phyloP scores from a whole-genome alignment of 352 stramenopile genomes.

The Phytophthora citrophthora region DNA sequence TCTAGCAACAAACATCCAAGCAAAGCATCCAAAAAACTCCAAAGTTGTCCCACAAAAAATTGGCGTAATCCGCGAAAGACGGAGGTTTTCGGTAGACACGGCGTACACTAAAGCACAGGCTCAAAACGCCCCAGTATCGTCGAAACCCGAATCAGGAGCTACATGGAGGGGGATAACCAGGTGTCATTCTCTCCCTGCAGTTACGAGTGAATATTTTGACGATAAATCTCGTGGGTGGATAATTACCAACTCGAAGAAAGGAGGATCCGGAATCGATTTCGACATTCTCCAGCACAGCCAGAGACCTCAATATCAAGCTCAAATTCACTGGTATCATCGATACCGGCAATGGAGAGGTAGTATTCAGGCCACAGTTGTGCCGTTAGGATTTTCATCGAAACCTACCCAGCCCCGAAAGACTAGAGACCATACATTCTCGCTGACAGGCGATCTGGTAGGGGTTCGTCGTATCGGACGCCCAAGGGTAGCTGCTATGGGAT shows the following conservation, averaged over 20 bases:
- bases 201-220: conserved; percentile 47
- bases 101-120: not conserved
- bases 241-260: conserved; percentile 38
- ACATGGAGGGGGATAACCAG: conserved; percentile 43
- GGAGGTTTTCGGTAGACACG: conserved; percentile 5
- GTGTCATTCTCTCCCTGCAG: conserved; percentile 55
- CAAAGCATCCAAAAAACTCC: too few relatives aligned
- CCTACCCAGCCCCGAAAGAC: not conserved
- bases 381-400: not conserved
- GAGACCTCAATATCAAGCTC: conserved; percentile 50
- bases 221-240: conserved; percentile 39
- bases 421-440: not conserved
- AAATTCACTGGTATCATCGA: conserved; percentile 52
- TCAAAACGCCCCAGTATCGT: not conserved
- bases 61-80: too few relatives aligned
- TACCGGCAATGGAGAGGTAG: conserved; percentile 43
- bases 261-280: conserved; percentile 51
- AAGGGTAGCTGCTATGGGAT: conserved; percentile 24
- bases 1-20: too few relatives aligned
- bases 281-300: conserved; percentile 56
- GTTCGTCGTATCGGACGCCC: not conserved
- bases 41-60: too few relatives aligned
- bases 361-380: not conserved
- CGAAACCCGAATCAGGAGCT: conserved; percentile 4
- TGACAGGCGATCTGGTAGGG: conserved; percentile 4